Evolutionary conservation across 106 monocot species (phyloP), one percentile per base, ranked within the genome.

Genomic region (Amphibolis antarctica): DNA sequence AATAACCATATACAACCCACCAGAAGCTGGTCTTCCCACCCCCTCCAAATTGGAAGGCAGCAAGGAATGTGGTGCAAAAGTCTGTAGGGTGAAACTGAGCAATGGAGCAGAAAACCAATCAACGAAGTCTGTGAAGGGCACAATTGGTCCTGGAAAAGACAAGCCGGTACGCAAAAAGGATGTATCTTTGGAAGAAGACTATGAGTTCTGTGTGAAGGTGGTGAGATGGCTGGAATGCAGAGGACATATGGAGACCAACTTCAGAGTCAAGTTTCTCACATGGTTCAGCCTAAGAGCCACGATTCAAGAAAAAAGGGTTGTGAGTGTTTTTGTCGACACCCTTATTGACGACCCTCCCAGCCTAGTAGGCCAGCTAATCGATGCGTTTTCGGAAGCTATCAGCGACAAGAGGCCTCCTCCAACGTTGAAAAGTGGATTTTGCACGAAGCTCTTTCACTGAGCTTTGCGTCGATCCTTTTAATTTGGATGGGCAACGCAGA

Each of bases 251-350:
- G 93, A 93, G 71, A 79, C 75, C 24, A 77, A 71, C 52, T 93
- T 85, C 54, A 76, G 93, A 57, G 78, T 88, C 31, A 93, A 93
- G 69, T 93, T 93, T 47, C 72, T 93, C 55, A 88, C 93, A 19
- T 93, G 93, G 93, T 93, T 85, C 72, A 88, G 93, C 69, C 53
- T 93, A 60, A 44, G 78, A 31, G 88, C 93, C 3, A 88, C 31
- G 29, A 12, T 48, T 9, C 58, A 73, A 28, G 76, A 77, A 63
- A 50, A 60, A 65, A 79, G 64, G 60, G 66, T 79, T 2, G 79
- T 79, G 14, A 74, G 64, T 24, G 79, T 68, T 5, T 79, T 68
- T 23, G 59, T 79, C 7, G 70, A 74, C 28, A 55, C 74, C 9
- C 42, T 79, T 10, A 66, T 74, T 12, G 79, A 79, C 12, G 79